These are phyloP conservation scores for Trametes versicolor DNA, from an alignment of 1,284 basidiomycete species.

Conservation along the genomic window DNA sequence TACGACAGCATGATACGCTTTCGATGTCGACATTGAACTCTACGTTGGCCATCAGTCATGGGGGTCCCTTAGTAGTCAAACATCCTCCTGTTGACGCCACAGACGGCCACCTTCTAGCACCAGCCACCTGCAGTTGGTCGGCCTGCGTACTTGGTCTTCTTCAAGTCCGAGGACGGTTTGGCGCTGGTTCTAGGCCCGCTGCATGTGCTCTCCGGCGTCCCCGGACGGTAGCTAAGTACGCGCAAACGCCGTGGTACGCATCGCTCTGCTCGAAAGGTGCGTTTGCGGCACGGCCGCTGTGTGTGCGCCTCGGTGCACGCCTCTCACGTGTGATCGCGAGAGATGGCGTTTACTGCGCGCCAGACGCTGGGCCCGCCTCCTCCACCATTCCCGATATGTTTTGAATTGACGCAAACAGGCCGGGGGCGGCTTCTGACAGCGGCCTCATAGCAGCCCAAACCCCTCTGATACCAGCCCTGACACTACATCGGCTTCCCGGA, in stretches of 20 bases:
- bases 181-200: background rate
- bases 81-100: constrained; percentile 7
- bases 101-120: constrained; percentile 4
- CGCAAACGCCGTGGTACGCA: constrained; percentile 14
- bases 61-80: constrained; percentile 2
- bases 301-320: background rate
- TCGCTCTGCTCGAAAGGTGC: constrained; percentile 14
- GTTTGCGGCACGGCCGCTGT: constrained; percentile 10
- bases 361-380: background rate
- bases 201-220: constrained; percentile 12
- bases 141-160: background rate
- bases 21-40: background rate
- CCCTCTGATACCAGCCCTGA: constrained; percentile 25
- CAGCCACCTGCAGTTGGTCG: background rate
- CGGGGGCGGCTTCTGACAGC: constrained; percentile 4
- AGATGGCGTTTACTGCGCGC: background rate
- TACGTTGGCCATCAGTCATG: background rate
- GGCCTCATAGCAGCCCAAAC: constrained; percentile 21
- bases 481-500: constrained; percentile 18
- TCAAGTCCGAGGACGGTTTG: background rate
- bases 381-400: constrained; percentile 10
- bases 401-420: constrained; percentile 17
- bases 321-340: constrained; percentile 4
- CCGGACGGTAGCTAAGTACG: constrained; percentile 18
- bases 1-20: background rate